Percentiles rank a stretch among this genome's conserved stretches.
Conservation (phyloP, 306 rosid genomes). For the Casuarina equisetifolia region DNA sequence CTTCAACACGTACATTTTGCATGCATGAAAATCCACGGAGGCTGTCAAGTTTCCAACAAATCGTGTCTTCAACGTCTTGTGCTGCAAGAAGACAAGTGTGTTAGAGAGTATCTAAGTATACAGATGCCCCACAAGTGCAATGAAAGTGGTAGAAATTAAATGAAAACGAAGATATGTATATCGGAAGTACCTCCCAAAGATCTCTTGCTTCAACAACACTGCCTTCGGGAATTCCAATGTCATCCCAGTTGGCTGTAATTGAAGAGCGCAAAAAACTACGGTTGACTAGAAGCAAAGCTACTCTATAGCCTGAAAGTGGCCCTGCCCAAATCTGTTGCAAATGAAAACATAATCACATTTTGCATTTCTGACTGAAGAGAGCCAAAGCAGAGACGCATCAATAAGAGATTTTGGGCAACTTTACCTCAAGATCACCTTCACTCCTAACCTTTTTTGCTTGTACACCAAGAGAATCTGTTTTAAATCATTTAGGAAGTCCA, state of each 20-base stretch:
- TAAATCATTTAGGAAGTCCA: not conserved
- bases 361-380: conserved; percentile 7
- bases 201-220: conserved; percentile 74
- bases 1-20: conserved; percentile 79
- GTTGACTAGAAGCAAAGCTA: conserved; percentile 66
- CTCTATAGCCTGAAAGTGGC: conserved; percentile 74
- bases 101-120: not conserved
- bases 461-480: conserved; percentile 72
- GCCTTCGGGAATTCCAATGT: conserved; percentile 70
- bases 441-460: conserved; percentile 88
- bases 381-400: not conserved
- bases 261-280: conserved; percentile 40
- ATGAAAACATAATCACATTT: not conserved
- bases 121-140: not conserved
- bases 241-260: conserved; percentile 76
- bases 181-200: conserved; percentile 72
- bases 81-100: conserved; percentile 54
- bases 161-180: not conserved
- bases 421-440: conserved; percentile 87
- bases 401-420: not conserved
- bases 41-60: conserved; percentile 63
- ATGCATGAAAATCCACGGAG: conserved; percentile 57
- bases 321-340: conserved; percentile 87
- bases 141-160: not conserved
- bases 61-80: conserved; percentile 54